Conservation (phyloP, 176 grass and related monocot genomes). For the Themeda triandra region DNA sequence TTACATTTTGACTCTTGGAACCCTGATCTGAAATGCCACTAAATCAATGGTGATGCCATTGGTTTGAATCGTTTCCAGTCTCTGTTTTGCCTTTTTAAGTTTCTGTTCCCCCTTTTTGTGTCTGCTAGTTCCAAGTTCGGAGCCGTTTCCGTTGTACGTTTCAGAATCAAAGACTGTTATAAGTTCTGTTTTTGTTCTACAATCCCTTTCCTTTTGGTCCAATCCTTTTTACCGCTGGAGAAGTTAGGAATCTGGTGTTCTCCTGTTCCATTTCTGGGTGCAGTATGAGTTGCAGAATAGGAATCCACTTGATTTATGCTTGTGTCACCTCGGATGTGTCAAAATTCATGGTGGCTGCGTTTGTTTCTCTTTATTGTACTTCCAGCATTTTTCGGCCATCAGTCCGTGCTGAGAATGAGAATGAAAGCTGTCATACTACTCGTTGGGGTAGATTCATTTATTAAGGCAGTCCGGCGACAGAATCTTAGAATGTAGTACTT, state of each 20-base stretch:
- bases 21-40: not conserved
- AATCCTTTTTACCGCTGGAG: not conserved
- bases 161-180: not conserved
- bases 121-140: not conserved
- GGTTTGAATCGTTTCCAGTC: not conserved
- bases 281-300: not conserved
- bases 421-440: not conserved
- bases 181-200: not conserved
- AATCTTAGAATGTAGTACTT: not conserved
- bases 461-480: not conserved
- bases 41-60: not conserved
- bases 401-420: not conserved
- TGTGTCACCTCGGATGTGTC: not conserved
- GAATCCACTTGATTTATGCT: not conserved
- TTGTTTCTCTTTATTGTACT: not conserved
- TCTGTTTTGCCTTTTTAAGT: not conserved
- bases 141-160: not conserved
- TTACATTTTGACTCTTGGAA: not conserved
- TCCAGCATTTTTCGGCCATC: not conserved
- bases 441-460: not conserved
- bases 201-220: not conserved
- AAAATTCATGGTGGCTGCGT: not conserved
- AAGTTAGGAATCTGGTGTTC: not conserved
- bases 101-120: not conserved
- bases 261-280: constrained; percentile 16